phyloP scores from a whole-genome alignment of 176 grass and related monocot genomes.

The Musa itinerans region DNA sequence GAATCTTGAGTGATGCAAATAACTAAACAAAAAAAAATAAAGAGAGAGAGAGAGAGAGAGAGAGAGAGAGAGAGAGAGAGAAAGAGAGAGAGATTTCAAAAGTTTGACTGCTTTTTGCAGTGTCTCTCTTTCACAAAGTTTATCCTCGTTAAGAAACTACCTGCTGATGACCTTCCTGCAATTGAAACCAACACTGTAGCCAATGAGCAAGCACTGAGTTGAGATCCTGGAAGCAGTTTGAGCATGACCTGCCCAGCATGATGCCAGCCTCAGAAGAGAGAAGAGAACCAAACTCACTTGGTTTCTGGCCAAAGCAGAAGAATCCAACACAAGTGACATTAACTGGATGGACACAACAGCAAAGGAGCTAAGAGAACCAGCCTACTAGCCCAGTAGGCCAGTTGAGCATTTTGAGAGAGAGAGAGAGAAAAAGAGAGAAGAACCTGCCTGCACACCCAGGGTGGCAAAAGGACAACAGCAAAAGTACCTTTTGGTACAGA shows the following conservation, averaged over 20 bases:
- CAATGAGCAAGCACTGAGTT: not conserved
- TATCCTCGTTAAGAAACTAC: not conserved
- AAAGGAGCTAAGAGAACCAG: not conserved
- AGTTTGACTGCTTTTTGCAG: not conserved
- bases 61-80: too few species aligned
- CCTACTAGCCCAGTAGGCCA: not conserved
- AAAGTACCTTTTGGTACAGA: not conserved
- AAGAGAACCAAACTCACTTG: not conserved
- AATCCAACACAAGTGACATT: not conserved
- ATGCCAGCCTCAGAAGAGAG: not conserved
- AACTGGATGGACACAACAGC: not conserved
- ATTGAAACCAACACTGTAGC: not conserved
- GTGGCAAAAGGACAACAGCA: constrained; percentile 10
- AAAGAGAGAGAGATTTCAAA: too few species aligned
- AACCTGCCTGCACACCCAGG: not conserved
- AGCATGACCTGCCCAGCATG: not conserved
- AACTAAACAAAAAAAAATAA: too few species aligned
- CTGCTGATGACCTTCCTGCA: not conserved
- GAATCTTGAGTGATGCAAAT: too few species aligned
- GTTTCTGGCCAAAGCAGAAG: constrained; percentile 7
- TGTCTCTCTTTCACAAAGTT: not conserved
- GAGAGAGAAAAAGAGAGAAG: not conserved
- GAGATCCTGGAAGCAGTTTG: not conserved
- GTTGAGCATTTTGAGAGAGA: not conserved
- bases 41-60: too few species aligned